A percentile compares a stretch with the other conserved stretches of the same genome.
Conservation (phyloP, 331 rosid genomes). For the Spiraea crenata region DNA sequence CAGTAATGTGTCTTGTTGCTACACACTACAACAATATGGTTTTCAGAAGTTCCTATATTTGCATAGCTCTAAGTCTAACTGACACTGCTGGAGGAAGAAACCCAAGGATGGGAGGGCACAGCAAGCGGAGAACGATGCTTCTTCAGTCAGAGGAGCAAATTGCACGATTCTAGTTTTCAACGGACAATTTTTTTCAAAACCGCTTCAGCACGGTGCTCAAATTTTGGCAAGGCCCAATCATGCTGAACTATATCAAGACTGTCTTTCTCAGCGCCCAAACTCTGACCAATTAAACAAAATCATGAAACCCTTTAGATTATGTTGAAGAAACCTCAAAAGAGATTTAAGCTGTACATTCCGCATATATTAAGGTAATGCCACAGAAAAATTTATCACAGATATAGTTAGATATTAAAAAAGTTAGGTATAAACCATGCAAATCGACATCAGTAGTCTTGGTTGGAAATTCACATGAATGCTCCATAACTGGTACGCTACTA, state of each 20-base stretch:
- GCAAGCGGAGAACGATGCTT: neutral
- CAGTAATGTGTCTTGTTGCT: neutral
- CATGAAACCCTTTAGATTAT: neutral
- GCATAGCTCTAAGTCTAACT: neutral
- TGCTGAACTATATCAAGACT: conserved; percentile 92
- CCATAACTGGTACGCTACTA: neutral
- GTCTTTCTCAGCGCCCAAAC: conserved; percentile 92
- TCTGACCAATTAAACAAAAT: conserved; percentile 43
- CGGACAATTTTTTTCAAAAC: conserved; percentile 49
- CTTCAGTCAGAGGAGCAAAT: neutral
- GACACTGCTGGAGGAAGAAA: conserved; percentile 7
- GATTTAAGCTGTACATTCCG: neutral
- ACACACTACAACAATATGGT: conserved; percentile 5
- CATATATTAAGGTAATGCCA: neutral
- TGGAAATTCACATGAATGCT: neutral
- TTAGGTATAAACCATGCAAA: neutral
- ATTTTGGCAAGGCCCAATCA: conserved; percentile 83
- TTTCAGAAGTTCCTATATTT: neutral
- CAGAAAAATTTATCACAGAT: neutral
- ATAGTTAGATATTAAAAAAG: too few relatives aligned
- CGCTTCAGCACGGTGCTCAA: conserved; percentile 71
- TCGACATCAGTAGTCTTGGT: neutral
- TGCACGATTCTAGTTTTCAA: conserved; percentile 24
- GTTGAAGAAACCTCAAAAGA: too few relatives aligned
- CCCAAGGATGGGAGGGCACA: neutral